A percentile compares a stretch with the other conserved stretches of the same genome.
Evolutionary conservation across 192 early-diverging fungal genomes (phyloP).

Genomic region (Phycomyces nitens): DNA sequence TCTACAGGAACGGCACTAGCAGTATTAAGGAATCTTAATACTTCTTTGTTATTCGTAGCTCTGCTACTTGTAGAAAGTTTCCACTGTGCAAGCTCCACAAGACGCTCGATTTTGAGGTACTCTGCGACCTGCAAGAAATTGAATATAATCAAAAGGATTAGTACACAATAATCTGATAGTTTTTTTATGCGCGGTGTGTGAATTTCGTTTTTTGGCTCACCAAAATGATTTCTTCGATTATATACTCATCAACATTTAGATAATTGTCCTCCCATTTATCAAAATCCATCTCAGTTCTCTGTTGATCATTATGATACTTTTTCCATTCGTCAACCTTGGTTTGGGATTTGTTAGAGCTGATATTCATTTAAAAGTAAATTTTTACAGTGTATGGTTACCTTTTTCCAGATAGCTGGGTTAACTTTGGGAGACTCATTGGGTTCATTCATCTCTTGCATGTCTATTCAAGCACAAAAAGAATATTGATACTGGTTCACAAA

Average conservation of each 20-base stretch:
- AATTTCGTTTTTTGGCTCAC: conserved; percentile 13
- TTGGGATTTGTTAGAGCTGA: background rate
- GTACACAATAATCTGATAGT: background rate
- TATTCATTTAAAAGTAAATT: too few relatives aligned
- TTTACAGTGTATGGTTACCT: conserved; percentile 44
- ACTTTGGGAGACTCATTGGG: conserved; percentile 81
- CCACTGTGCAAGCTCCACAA: conserved; percentile 95
- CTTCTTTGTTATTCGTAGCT: conserved; percentile 89
- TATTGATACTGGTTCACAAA: too few relatives aligned
- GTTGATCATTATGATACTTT: conserved; percentile 64
- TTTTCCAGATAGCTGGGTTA: conserved; percentile 63
- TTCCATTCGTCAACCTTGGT: conserved; percentile 76
- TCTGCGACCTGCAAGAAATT: conserved; percentile 61
- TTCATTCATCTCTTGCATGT: conserved; percentile 61
- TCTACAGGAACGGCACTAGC: conserved; percentile 92
- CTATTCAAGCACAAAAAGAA: conserved; percentile 20
- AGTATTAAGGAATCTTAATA: conserved; percentile 95
- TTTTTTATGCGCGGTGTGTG: background rate
- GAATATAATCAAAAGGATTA: too few relatives aligned
- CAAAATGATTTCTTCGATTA: conserved; percentile 75
- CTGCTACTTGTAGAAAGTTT: conserved; percentile 97
- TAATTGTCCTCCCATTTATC: conserved; percentile 78
- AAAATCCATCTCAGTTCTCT: conserved; percentile 67
- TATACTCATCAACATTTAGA: conserved; percentile 76
- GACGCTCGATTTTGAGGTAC: conserved; percentile 93